phyloP scores from a whole-genome alignment of 2,329 filamentous ascomycete species.

The Fusarium guadeloupense region DNA sequence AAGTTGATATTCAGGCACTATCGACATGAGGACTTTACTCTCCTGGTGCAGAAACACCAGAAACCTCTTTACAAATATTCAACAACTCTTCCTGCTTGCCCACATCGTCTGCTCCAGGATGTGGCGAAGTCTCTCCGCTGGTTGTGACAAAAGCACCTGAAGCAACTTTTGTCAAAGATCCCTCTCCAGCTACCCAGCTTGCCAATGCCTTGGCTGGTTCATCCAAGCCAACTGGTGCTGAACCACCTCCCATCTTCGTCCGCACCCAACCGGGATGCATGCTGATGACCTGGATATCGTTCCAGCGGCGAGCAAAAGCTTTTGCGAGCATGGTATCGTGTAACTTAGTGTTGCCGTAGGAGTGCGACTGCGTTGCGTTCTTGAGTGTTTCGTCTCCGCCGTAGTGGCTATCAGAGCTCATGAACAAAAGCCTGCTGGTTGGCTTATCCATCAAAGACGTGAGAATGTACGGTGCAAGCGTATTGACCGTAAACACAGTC shows the following conservation, averaged over 20 bases:
- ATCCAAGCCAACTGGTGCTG: constrained; percentile 12
- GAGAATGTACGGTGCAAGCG: constrained; percentile 30
- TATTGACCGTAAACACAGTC: constrained; percentile 34
- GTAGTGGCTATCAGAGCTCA: constrained; percentile 35
- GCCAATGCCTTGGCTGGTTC: constrained; percentile 23
- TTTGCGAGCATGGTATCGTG: constrained; percentile 36
- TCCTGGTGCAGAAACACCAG: constrained; percentile 1
- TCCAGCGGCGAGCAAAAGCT: constrained; percentile 26
- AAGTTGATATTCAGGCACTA: too few species aligned
- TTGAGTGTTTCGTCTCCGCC: constrained; percentile 25
- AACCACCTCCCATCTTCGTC: constrained; percentile 33
- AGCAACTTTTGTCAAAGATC: not conserved
- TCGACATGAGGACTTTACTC: too few species aligned
- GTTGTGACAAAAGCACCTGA: constrained; percentile 29
- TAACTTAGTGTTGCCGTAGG: constrained; percentile 32
- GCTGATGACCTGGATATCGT: constrained; percentile 26
- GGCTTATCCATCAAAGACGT: constrained; percentile 32
- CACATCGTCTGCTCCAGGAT: constrained; percentile 21
- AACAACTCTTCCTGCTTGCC: constrained; percentile 31
- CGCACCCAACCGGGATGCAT: constrained; percentile 36
- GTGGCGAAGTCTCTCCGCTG: constrained; percentile 8
- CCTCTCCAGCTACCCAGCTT: constrained; percentile 24
- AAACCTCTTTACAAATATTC: constrained; percentile 13
- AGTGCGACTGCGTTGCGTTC: constrained; percentile 25
- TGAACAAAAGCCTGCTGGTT: constrained; percentile 14